phyloP scores from a whole-genome alignment of 768 basidiomycete genomes.

The Coprinopsis marcescibilis region DNA sequence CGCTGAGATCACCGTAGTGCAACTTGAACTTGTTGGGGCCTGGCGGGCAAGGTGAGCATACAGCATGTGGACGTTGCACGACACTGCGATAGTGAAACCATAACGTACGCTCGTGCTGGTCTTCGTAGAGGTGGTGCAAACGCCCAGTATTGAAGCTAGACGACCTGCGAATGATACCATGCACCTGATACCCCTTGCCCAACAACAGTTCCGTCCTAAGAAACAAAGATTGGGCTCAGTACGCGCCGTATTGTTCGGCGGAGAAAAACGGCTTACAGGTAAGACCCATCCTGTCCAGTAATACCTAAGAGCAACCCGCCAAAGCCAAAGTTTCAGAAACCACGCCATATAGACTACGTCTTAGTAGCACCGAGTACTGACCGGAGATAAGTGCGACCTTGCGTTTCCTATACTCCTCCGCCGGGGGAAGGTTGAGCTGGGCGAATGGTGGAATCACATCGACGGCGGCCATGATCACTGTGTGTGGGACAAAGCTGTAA shows the following conservation, averaged over 20 bases:
- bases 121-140: slow-evolving; percentile 87
- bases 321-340: background rate
- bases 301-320: too few species aligned
- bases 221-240: background rate
- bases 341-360: slow-evolving; percentile 8
- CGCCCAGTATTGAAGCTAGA: slow-evolving; percentile 98
- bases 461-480: slow-evolving; percentile 44
- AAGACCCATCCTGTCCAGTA: too few species aligned
- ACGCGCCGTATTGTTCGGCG: background rate
- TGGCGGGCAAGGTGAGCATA: slow-evolving; percentile 20
- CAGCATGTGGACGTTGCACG: too few species aligned
- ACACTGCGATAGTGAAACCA: too few species aligned
- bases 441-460: slow-evolving; percentile 36
- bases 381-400: slow-evolving; percentile 94
- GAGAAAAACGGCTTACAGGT: too few species aligned
- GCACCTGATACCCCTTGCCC: slow-evolving; percentile 86
- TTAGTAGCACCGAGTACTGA: too few species aligned
- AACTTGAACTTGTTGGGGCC: slow-evolving; percentile 74
- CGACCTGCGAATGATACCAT: slow-evolving; percentile 94
- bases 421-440: slow-evolving; percentile 56
- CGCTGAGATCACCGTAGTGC: slow-evolving; percentile 90
- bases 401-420: slow-evolving; percentile 80
- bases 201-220: slow-evolving; percentile 77
- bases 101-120: slow-evolving; percentile 82
- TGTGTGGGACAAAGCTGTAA: too few species aligned